A percentile compares a stretch with the other conserved stretches of the same genome.
These are phyloP conservation scores for Xylaria scruposa DNA, from an alignment of 495 filamentous ascomycete genomes.

Conservation along the genomic window DNA sequence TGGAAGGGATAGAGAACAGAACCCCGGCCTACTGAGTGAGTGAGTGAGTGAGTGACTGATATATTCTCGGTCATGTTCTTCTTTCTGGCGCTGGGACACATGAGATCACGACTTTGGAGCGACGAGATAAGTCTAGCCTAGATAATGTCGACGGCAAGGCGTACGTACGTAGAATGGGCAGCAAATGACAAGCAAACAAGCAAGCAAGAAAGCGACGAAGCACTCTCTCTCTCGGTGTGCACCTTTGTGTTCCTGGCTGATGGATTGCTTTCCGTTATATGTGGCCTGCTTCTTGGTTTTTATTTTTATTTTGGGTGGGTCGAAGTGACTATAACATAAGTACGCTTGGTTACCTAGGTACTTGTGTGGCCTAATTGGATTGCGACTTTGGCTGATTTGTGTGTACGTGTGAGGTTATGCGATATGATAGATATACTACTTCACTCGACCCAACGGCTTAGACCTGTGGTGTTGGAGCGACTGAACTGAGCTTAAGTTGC, in stretches of 20 bases:
- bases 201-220: background rate
- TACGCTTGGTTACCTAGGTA: no score
- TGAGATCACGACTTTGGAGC: conserved; percentile 18
- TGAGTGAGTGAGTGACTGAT: no score
- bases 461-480: no score
- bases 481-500: no score
- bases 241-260: background rate
- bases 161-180: background rate
- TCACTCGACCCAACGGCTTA: no score
- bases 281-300: no score
- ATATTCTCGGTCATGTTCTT: background rate
- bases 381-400: no score
- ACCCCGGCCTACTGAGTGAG: background rate
- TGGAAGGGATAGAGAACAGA: background rate
- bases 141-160: background rate
- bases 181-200: background rate
- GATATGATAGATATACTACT: no score
- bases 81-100: background rate
- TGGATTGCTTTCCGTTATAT: background rate
- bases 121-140: background rate
- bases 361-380: no score
- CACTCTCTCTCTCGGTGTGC: background rate
- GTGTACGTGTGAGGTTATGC: no score
- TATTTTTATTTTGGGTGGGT: no score
- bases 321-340: no score